These are phyloP conservation scores for Lycium barbarum DNA, from an alignment of 257 asterid species.

Conservation along the genomic window DNA sequence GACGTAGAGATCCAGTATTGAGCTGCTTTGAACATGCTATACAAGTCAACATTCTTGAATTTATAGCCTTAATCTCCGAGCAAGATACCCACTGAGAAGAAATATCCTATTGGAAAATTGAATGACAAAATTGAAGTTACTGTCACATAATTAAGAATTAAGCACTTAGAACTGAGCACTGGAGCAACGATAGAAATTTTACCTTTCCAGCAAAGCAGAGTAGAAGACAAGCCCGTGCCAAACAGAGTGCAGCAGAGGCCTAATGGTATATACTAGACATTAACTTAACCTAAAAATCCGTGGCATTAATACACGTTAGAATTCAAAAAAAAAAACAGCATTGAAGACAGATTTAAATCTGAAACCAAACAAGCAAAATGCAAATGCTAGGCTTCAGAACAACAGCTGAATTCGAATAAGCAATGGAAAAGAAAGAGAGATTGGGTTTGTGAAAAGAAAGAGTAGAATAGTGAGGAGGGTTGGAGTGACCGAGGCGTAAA, in stretches of 20 bases:
- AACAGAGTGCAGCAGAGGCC: too few species aligned
- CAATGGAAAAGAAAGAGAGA: background rate
- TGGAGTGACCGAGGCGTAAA: constrained; percentile 29
- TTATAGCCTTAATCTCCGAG: constrained; percentile 9
- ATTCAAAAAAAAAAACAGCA: background rate
- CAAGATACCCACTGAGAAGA: constrained; percentile 9
- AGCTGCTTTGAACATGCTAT: constrained; percentile 90
- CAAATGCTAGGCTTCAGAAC: background rate
- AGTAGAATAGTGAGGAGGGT: constrained; percentile 38
- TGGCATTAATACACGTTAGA: too few species aligned
- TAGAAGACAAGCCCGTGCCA: background rate
- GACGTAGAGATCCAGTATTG: constrained; percentile 73
- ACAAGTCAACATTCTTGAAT: constrained; percentile 76
- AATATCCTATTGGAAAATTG: background rate
- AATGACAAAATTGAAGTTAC: background rate
- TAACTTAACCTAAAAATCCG: too few species aligned
- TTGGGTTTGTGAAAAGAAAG: constrained; percentile 31
- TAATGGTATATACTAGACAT: background rate
- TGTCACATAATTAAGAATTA: background rate
- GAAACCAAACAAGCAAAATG: background rate
- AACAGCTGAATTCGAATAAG: background rate
- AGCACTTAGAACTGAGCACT: background rate
- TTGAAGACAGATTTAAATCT: constrained; percentile 10
- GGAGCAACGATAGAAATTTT: background rate
- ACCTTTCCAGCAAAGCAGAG: background rate